Evolutionary conservation across 768 basidiomycete genomes (phyloP).

Genomic region (Tubosaeta sp.): DNA sequence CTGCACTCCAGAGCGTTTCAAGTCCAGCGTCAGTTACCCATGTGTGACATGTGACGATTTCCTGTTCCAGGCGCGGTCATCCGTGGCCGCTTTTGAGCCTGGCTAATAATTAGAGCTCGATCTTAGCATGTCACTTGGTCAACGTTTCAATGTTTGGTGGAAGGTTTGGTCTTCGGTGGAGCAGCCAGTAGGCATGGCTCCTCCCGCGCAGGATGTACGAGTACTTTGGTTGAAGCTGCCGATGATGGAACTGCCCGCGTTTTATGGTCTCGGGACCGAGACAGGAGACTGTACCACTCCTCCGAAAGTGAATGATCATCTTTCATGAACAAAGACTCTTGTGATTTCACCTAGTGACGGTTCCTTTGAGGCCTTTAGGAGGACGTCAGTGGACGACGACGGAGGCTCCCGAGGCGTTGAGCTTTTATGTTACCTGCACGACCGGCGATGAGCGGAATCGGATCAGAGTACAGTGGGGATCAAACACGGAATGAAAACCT

Average conservation of each 20-base stretch:
- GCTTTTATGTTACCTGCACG: not conserved
- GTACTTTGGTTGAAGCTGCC: too few relatives aligned
- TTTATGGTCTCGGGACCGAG: not conserved
- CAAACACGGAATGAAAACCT: not conserved
- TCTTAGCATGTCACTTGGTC: not conserved
- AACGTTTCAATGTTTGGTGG: not conserved
- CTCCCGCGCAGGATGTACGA: not conserved
- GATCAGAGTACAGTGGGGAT: not conserved
- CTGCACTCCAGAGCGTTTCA: slow-evolving; percentile 11
- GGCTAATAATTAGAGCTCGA: too few relatives aligned
- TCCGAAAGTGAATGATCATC: not conserved
- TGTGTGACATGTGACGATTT: too few relatives aligned
- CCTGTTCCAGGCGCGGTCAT: not conserved
- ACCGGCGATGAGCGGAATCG: not conserved
- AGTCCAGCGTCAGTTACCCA: not conserved
- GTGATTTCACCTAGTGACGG: slow-evolving; percentile 7
- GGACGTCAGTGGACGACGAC: too few relatives aligned
- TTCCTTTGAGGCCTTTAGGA: too few relatives aligned
- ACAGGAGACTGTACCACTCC: not conserved
- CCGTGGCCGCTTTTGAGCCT: not conserved
- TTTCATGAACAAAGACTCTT: not conserved
- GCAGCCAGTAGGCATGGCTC: not conserved
- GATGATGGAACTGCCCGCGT: too few relatives aligned
- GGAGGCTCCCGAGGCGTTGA: too few relatives aligned
- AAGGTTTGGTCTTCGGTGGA: not conserved